phyloP scores from a whole-genome alignment of 257 asterid species.

The Ilex aquifolium region DNA sequence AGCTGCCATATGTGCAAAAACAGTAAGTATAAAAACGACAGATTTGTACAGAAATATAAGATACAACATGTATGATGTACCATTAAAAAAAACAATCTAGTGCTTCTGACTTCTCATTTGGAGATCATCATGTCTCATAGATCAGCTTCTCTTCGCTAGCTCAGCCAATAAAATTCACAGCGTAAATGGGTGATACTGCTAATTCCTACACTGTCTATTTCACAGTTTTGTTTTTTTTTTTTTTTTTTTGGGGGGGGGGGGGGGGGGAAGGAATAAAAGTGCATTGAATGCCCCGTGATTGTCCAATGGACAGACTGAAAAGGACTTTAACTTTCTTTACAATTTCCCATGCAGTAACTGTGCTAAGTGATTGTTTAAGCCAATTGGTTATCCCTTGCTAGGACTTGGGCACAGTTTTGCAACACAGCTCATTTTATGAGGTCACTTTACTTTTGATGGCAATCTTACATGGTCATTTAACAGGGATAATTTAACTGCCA shows the following conservation, averaged over 20 bases:
- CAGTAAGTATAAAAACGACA: not conserved
- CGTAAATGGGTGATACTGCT: too few species aligned
- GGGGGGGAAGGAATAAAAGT: too few species aligned
- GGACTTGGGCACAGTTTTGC: not conserved
- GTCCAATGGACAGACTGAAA: too few species aligned
- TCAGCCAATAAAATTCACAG: not conserved
- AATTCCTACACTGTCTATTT: too few species aligned
- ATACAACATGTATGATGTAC: not conserved
- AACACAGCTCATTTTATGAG: not conserved
- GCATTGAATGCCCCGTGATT: too few species aligned
- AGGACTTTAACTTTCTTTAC: too few species aligned
- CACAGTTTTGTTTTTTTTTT: too few species aligned
- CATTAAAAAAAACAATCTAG: too few species aligned
- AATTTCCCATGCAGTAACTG: not conserved
- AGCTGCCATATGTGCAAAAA: constrained; percentile 46
- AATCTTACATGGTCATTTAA: not conserved
- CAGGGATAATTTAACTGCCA: too few species aligned
- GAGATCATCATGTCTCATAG: too few species aligned
- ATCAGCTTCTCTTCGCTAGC: not conserved
- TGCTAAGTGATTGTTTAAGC: not conserved
- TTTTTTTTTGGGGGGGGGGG: too few species aligned
- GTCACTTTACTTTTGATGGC: not conserved
- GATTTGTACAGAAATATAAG: not conserved
- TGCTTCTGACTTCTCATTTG: not conserved
- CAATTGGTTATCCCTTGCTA: not conserved